Evolutionary conservation across 2,329 filamentous ascomycete genomes (phyloP), one percentile per base, ranked within the genome.

Genomic region (Trichophyton simii): DNA sequence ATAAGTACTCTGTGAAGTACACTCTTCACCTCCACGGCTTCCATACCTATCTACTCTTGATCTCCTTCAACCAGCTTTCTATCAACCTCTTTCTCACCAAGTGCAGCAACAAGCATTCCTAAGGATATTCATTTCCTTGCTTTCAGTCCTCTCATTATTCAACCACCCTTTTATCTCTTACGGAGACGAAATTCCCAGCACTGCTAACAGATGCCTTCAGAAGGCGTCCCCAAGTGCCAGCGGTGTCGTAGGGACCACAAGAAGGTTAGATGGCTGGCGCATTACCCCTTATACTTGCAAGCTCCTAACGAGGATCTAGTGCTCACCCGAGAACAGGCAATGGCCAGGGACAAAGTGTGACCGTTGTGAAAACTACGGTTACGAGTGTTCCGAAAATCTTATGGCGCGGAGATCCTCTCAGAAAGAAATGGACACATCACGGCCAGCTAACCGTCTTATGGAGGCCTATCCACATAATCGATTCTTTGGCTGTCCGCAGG

Each of bases 201-300:
- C 20, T 61, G 9, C 15, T 46, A 62, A 18, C 42, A 60, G 36
- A 59, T 66, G 65, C 65, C 65, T 59, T 65, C 64, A 55, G 65
- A 66, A 55, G 65, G 65, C 42, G 64, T 66, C 11, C 65, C 64
- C 25, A 66, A 66, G 61, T 66, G 65, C 41, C 65, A 66, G 60
- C 60, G 65, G 7, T 66, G 65, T 42, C 61, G 65, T 18, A 64
- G 62, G 59, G 65, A 66, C 52, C 65, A 66, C 57, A 65, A 66
- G 46, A 66, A 65, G 63, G 65, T 66, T 46, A 58, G 64, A 52
- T 41, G 8, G 1, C 22, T 46, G 11, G 9, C 8, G 18, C 8
- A 48, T 59, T 50, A 13, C 42, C 41, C 22, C 15, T 38, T 3
- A n/a, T 41, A 28, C 5, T 59, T 46, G 38, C 8, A 18, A 22